Conservation (phyloP, 73 alveolate species). For the Effrenium voratum region DNA sequence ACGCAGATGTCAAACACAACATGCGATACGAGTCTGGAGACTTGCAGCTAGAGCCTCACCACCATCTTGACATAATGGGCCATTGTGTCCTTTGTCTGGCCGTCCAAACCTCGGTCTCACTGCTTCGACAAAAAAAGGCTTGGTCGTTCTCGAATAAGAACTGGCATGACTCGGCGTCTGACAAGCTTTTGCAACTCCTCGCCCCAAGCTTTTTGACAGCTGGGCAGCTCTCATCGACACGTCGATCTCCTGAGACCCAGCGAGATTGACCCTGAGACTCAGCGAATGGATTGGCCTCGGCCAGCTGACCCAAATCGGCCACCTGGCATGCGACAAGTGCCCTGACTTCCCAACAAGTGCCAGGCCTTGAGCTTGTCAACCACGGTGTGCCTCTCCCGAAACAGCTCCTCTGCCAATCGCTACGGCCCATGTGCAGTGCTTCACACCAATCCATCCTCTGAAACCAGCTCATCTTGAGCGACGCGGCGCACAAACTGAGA, state of each 20-base stretch:
- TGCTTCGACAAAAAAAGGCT: neutral
- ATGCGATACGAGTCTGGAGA: neutral
- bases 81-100: constrained; percentile 46
- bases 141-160: neutral
- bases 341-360: neutral
- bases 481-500: constrained; percentile 7
- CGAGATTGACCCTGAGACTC: neutral
- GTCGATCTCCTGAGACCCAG: constrained; percentile 30
- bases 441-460: neutral
- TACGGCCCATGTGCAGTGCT: neutral
- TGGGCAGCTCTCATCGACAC: constrained; percentile 46
- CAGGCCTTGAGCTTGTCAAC: constrained; percentile 36
- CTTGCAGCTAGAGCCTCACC: neutral
- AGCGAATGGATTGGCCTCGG: neutral
- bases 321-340: neutral
- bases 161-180: neutral
- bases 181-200: neutral
- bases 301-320: neutral
- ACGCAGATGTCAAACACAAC: neutral
- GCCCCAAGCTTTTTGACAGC: neutral
- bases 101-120: constrained; percentile 14
- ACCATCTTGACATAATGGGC: constrained; percentile 52
- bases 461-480: constrained; percentile 6
- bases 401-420: neutral
- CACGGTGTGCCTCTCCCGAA: constrained; percentile 4